Evolutionary conservation across 331 rosid species (phyloP), one percentile per base, ranked within the genome.

Genomic region (Dryas integrifolia): DNA sequence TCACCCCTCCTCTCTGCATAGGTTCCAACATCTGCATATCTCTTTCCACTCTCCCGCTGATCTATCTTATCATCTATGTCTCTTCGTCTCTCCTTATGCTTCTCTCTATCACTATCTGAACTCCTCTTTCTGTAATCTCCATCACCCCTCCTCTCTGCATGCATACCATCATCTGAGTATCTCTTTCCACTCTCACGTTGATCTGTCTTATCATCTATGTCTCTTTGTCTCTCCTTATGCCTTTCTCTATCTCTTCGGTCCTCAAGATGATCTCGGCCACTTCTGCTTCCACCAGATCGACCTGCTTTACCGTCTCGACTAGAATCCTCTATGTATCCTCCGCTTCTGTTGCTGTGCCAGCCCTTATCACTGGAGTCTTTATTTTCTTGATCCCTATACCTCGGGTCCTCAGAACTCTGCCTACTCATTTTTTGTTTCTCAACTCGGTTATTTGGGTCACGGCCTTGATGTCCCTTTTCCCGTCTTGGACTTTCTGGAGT

Each of bases 241-340:
- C 70, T 82, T 62, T 83, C 96, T 68, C 79, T 73, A 75, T 85
- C 85, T 77, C 79, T 86, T 72, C 48, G 83, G 63, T 83, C 88
- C 38, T 79, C 85, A 58, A 7, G 58, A 24, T 77, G 47, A 69
- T 79, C 88, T 10, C 48, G 68, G 40, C 81, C 77, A 69, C 88
- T 79, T 52, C 84, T 65, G 9, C 78, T 59, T 73, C 92, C 86
- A 60, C 77, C 77, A 60, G 76, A 71, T 47, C 70, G 86, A 35
- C 79, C 67, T 68, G 72, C 79, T 79, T 76, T 86, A 72, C 76
- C 45, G n/a, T 82, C 89, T 69, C 59, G 82, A 39, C 66, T 76
- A 76, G 40, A 51, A 62, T 69, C 76, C 45, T 81, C 85, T 52
- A 58, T 80, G 67, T 69, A 63, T 73, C 77, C 86, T 74, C 87